Percentiles rank a stretch among this genome's conserved stretches.
Conservation (phyloP, 768 basidiomycete genomes). For the Tephrocybe sp. region DNA sequence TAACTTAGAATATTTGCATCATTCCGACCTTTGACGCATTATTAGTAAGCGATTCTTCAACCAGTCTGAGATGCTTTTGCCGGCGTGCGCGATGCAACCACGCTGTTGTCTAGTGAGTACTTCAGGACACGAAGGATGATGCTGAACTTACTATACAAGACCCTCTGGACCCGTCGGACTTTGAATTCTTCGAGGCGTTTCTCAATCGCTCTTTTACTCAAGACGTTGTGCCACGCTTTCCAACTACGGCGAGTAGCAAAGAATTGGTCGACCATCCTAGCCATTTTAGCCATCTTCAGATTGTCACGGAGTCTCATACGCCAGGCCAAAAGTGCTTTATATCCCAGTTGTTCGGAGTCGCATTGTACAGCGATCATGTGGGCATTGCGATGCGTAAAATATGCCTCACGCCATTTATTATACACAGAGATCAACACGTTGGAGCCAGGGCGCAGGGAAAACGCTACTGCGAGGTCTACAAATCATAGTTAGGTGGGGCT, state of each 20-base stretch:
- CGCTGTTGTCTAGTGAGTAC: constrained; percentile 29
- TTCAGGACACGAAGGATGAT: background rate
- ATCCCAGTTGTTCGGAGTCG: constrained; percentile 39
- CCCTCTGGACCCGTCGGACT: constrained; percentile 27
- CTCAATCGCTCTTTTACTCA: constrained; percentile 44
- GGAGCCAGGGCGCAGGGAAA: constrained; percentile 45
- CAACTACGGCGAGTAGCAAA: constrained; percentile 49
- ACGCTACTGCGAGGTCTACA: constrained; percentile 51
- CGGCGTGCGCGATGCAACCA: constrained; percentile 45
- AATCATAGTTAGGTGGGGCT: constrained; percentile 4
- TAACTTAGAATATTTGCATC: background rate
- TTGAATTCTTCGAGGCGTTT: constrained; percentile 46
- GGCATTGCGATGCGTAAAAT: constrained; percentile 46
- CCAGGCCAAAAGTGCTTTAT: constrained; percentile 52
- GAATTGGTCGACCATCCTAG: constrained; percentile 51
- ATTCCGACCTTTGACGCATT: constrained; percentile 40
- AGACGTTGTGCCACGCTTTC: constrained; percentile 46
- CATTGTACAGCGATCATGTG: constrained; percentile 49
- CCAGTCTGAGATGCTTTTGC: constrained; percentile 38
- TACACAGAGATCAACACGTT: constrained; percentile 35
- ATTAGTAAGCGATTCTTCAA: constrained; percentile 42
- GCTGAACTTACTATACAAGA: constrained; percentile 16
- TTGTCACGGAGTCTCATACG: constrained; percentile 50
- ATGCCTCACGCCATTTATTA: constrained; percentile 45
- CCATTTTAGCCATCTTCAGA: constrained; percentile 51